Conservation (phyloP, 148 eudicot species). For the Rhododendron ferrugineum region DNA sequence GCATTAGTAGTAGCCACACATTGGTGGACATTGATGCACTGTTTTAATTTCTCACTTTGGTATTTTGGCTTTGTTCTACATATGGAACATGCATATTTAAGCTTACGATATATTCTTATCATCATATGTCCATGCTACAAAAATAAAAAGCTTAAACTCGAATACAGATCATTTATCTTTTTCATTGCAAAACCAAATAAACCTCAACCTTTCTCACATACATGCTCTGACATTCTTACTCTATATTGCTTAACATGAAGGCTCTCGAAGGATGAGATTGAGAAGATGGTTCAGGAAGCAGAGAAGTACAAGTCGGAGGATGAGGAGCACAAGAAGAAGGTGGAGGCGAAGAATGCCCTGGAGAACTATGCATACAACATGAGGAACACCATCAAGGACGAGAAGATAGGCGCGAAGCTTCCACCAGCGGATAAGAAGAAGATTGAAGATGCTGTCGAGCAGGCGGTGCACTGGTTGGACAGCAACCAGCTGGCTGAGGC, state of each 20-base stretch:
- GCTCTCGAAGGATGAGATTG: slow-evolving; percentile 40
- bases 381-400: slow-evolving; percentile 45
- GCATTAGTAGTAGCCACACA: background rate
- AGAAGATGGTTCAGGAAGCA: slow-evolving; percentile 50
- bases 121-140: background rate
- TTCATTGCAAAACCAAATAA: background rate
- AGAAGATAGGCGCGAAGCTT: slow-evolving; percentile 38
- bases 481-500: slow-evolving; percentile 46
- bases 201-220: background rate
- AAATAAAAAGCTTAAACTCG: background rate
- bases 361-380: slow-evolving; percentile 10
- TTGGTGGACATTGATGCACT: background rate
- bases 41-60: background rate
- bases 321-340: slow-evolving; percentile 31
- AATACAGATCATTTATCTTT: too few species aligned
- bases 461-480: slow-evolving; percentile 38
- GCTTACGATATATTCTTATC: too few species aligned
- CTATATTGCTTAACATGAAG: background rate
- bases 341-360: background rate
- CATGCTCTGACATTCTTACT: background rate
- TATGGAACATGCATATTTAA: background rate
- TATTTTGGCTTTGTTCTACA: background rate
- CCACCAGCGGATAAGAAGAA: slow-evolving; percentile 37
- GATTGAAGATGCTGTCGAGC: slow-evolving; percentile 41
- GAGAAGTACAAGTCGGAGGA: slow-evolving; percentile 55